phyloP scores from a whole-genome alignment of 2,329 filamentous ascomycete species.

The Hawksworthiomyces lignivorus region DNA sequence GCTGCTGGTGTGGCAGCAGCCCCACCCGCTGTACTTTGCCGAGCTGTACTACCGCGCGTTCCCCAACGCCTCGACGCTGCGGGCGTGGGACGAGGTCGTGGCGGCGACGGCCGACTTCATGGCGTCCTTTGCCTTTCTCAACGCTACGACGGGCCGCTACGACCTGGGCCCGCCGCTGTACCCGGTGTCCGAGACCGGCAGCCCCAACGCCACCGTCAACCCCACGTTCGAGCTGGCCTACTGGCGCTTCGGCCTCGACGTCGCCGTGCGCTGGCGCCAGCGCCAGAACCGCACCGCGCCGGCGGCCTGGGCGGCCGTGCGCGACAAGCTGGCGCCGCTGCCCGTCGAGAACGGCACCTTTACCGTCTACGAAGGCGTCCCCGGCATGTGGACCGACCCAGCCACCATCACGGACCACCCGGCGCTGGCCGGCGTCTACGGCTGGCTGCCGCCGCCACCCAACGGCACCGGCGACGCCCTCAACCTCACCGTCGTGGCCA shows the following conservation, averaged over 20 bases:
- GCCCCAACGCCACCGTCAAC: constrained; percentile 48
- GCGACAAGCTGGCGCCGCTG: constrained; percentile 44
- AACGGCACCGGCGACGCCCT: constrained; percentile 26
- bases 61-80: constrained; percentile 34
- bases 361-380: constrained; percentile 44
- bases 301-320: constrained; percentile 37
- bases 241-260: constrained; percentile 51
- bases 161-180: constrained; percentile 40
- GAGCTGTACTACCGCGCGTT: constrained; percentile 45
- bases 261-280: constrained; percentile 45
- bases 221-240: constrained; percentile 54
- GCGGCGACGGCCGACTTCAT: constrained; percentile 50
- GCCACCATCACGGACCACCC: constrained; percentile 34
- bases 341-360: constrained; percentile 41
- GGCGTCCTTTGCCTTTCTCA: constrained; percentile 49
- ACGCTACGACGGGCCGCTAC: constrained; percentile 41
- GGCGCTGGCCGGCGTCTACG: constrained; percentile 35
- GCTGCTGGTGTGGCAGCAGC: constrained; percentile 55
- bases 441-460: constrained; percentile 35
- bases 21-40: constrained; percentile 53
- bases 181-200: constrained; percentile 48
- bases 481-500: constrained; percentile 26
- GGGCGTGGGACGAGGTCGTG: constrained; percentile 46
- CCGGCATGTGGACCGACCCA: constrained; percentile 32
- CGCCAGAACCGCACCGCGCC: constrained; percentile 38